phyloP scores from a whole-genome alignment of 2,329 filamentous ascomycete species.

The Knufia petricola region DNA sequence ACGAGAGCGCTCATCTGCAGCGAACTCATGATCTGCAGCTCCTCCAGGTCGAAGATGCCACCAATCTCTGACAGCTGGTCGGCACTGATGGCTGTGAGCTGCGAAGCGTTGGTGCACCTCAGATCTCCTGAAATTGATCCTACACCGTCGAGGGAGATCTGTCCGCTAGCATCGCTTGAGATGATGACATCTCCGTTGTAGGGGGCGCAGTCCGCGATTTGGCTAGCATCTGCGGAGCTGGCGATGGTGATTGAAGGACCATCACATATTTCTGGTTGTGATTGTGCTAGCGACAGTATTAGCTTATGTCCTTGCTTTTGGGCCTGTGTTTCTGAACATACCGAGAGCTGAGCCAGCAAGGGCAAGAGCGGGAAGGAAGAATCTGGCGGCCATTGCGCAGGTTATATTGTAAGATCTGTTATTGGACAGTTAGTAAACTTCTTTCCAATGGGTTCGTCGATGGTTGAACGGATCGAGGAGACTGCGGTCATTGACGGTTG shows the following conservation, averaged over 20 bases:
- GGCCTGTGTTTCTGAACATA: slow-evolving; percentile 23
- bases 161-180: slow-evolving; percentile 44
- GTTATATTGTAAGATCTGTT: slow-evolving; percentile 13
- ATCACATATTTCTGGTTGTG: too few relatives aligned
- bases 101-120: slow-evolving; percentile 43
- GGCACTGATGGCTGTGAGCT: slow-evolving; percentile 55
- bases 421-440: slow-evolving; percentile 16
- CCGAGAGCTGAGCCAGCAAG: slow-evolving; percentile 44
- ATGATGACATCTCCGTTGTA: slow-evolving; percentile 61
- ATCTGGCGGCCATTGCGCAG: slow-evolving; percentile 36
- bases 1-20: slow-evolving; percentile 59
- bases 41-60: slow-evolving; percentile 59
- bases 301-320: slow-evolving; percentile 8
- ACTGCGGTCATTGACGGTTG: neutral
- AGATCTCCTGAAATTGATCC: slow-evolving; percentile 51
- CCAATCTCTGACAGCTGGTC: slow-evolving; percentile 55
- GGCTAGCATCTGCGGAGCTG: slow-evolving; percentile 55
- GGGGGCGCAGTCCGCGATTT: slow-evolving; percentile 56
- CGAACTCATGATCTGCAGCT: slow-evolving; percentile 57
- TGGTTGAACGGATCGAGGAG: neutral
- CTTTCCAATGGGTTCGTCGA: too few relatives aligned
- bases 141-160: slow-evolving; percentile 52
- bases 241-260: slow-evolving; percentile 33
- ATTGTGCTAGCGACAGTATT: slow-evolving; percentile 16
- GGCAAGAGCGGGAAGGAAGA: slow-evolving; percentile 48